These are phyloP conservation scores for Phytophthora multivora DNA, from an alignment of 352 stramenopile genomes.

Conservation along the genomic window DNA sequence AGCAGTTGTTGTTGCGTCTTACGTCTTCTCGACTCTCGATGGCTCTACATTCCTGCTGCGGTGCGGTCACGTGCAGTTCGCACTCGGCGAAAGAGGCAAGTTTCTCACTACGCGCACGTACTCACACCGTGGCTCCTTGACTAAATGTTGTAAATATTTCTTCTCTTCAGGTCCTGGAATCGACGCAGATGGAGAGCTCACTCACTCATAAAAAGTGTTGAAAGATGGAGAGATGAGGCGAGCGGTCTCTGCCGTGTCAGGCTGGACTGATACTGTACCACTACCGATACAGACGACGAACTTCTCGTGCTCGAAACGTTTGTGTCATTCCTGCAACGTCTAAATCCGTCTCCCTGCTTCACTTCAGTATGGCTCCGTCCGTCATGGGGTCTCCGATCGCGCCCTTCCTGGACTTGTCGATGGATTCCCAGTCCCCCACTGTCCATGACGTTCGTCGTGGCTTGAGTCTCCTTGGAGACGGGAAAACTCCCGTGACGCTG, in stretches of 20 bases:
- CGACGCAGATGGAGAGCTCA: too few species aligned
- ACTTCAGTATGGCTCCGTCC: slow-evolving; percentile 20
- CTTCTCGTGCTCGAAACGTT: background rate
- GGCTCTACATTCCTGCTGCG: too few species aligned
- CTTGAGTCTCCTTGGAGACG: slow-evolving; percentile 38
- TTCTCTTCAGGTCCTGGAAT: too few species aligned
- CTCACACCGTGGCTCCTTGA: too few species aligned
- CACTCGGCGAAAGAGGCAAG: too few species aligned
- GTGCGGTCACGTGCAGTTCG: too few species aligned
- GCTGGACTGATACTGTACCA: background rate
- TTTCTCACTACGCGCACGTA: too few species aligned
- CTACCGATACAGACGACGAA: background rate
- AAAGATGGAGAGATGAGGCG: too few species aligned
- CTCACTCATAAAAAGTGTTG: too few species aligned
- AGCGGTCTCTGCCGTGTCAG: background rate
- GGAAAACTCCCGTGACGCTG: slow-evolving; percentile 23
- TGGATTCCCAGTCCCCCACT: slow-evolving; percentile 29
- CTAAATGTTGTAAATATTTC: too few species aligned
- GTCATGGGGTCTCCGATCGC: slow-evolving; percentile 26
- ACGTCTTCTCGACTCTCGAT: too few species aligned
- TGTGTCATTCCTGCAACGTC: slow-evolving; percentile 1
- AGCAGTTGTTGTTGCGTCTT: too few species aligned
- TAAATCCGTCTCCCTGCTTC: slow-evolving; percentile 8
- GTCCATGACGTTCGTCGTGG: slow-evolving; percentile 31
- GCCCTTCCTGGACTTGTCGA: slow-evolving; percentile 42